Evolutionary conservation across 306 rosid species (phyloP).

Genomic region (Vigna unguiculata): DNA sequence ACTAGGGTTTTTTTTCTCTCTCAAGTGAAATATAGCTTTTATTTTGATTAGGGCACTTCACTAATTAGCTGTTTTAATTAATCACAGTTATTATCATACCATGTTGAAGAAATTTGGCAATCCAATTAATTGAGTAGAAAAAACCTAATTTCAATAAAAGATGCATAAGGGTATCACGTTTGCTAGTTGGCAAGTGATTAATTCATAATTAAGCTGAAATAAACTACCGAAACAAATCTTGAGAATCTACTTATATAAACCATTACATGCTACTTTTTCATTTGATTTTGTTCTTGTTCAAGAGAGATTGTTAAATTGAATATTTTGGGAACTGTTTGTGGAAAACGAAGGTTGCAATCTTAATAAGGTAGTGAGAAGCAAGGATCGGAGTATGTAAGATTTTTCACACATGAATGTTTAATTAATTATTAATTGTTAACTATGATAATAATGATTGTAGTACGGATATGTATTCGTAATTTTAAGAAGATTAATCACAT

Average conservation of each 20-base stretch:
- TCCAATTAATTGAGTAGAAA: slow-evolving; percentile 32
- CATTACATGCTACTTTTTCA: slow-evolving; percentile 28
- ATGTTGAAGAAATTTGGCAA: no score
- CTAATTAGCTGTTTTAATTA: slow-evolving; percentile 41
- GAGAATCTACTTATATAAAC: slow-evolving; percentile 9
- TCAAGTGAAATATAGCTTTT: slow-evolving; percentile 23
- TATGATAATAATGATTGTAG: no score
- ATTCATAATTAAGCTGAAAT: slow-evolving; percentile 18
- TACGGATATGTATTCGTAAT: no score
- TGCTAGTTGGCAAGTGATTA: slow-evolving; percentile 13
- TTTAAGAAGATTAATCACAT: no score
- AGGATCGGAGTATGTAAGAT: not conserved
- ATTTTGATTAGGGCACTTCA: not conserved
- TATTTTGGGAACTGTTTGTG: slow-evolving; percentile 16
- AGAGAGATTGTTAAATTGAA: slow-evolving; percentile 4
- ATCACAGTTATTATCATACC: not conserved
- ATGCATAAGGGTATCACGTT: slow-evolving; percentile 12
- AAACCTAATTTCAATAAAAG: not conserved
- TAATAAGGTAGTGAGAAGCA: not conserved
- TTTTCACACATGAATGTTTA: not conserved
- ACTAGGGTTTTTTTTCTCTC: not conserved
- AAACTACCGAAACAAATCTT: slow-evolving; percentile 37
- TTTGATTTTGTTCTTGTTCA: slow-evolving; percentile 30
- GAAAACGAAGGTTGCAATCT: not conserved
- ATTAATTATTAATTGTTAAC: no score